phyloP scores from a whole-genome alignment of 495 filamentous ascomycete genomes.

The Penicillium psychrofluorescens region DNA sequence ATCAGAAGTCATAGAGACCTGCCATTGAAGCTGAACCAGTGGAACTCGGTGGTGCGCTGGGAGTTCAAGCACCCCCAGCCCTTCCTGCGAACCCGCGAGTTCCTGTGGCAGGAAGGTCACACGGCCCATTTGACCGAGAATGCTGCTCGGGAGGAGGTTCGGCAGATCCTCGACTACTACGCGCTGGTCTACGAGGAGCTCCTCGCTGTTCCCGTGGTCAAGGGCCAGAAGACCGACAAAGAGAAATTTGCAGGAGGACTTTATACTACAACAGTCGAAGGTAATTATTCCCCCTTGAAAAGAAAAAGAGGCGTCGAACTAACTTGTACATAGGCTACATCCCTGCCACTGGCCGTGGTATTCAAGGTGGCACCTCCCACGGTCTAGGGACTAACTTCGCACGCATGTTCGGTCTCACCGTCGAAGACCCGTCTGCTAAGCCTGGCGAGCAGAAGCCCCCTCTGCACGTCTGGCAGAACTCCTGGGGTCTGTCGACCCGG shows the following conservation, averaged over 20 bases:
- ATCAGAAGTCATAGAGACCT: conserved; percentile 91
- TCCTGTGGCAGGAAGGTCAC: conserved; percentile 98
- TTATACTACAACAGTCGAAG: conserved; percentile 90
- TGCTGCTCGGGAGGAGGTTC: conserved; percentile 72
- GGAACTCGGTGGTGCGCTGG: conserved; percentile 97
- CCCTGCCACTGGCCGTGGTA: conserved; percentile 86
- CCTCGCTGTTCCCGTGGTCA: conserved; percentile 87
- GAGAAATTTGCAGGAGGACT: conserved; percentile 96
- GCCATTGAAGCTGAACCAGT: conserved; percentile 88
- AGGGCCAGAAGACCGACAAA: conserved; percentile 79
- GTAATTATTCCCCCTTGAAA: too few species aligned
- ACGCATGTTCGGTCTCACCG: conserved; percentile 96
- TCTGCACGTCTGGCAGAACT: conserved; percentile 93
- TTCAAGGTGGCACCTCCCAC: conserved; percentile 92
- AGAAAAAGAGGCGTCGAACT: too few species aligned
- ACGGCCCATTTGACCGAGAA: conserved; percentile 83
- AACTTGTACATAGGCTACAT: conserved; percentile 49
- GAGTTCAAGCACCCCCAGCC: conserved; percentile 97
- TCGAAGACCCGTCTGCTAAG: conserved; percentile 80
- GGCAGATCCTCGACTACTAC: conserved; percentile 90
- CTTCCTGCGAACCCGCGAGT: conserved; percentile 87
- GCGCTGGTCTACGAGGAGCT: conserved; percentile 85
- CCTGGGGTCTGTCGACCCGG: conserved; percentile 94
- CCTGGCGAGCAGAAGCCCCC: conserved; percentile 62
- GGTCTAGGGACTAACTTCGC: conserved; percentile 95